phyloP scores from a whole-genome alignment of 495 filamentous ascomycete species.

The Physcia stellaris region DNA sequence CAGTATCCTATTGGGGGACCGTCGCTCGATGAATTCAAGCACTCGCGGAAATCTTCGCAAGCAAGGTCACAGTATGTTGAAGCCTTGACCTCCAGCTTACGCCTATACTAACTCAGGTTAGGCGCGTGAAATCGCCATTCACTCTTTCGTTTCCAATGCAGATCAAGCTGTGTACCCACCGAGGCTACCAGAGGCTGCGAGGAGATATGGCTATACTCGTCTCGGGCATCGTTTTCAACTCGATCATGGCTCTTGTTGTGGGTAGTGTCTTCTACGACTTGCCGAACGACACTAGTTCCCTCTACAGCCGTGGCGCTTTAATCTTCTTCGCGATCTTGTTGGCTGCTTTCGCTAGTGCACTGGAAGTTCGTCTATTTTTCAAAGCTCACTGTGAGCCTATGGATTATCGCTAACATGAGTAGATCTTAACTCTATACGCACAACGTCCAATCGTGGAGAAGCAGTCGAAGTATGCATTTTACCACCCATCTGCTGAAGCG shows the following conservation, averaged over 20 bases:
- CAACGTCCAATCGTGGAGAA: conserved; percentile 91
- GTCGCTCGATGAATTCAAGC: too few species aligned
- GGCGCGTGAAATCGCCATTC: conserved; percentile 66
- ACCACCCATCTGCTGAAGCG: conserved; percentile 81
- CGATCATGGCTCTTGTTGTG: conserved; percentile 65
- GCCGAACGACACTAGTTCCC: conserved; percentile 44
- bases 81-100: too few species aligned
- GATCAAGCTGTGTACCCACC: conserved; percentile 55
- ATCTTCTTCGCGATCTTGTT: conserved; percentile 82
- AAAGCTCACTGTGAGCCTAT: too few species aligned
- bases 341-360: conserved; percentile 65
- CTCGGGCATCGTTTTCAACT: conserved; percentile 57
- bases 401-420: too few species aligned
- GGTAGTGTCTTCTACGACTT: conserved; percentile 74
- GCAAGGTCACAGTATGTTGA: conserved; percentile 45
- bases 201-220: conserved; percentile 63
- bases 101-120: too few species aligned
- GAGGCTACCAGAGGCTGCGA: conserved; percentile 54
- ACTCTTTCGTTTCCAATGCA: conserved; percentile 64
- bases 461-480: conserved; percentile 78
- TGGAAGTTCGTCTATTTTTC: conserved; percentile 51
- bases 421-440: too few species aligned
- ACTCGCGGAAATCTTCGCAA: not conserved
- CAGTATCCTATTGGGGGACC: conserved; percentile 47
- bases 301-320: conserved; percentile 68